Base-by-base conservation (phyloP, 2,329 filamentous ascomycete species). In the Trichoderma endophyticum region DNA sequence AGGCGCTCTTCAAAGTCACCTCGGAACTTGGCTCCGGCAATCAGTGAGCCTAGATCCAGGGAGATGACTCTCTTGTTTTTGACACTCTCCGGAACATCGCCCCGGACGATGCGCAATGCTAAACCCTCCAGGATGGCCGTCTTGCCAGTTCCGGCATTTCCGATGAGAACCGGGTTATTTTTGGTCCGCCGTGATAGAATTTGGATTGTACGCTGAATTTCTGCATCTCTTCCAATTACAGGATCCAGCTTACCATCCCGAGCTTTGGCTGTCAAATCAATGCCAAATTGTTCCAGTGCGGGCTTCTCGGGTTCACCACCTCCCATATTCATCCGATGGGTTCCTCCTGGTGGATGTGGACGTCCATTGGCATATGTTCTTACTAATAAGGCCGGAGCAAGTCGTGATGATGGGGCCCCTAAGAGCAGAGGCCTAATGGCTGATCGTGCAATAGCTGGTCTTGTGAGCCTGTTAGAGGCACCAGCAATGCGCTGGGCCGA, bases 1-100 rank as follows among this genome's bases (percentile, higher is more conserved):
- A 98, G 80, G 56, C 96, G 87, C 80, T 99, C 96, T 80, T 99
- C 96, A 73, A 99, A 98, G 77, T 99, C 96, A 63, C 96, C 96
- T 62, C 96, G 86, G 77, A 96, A 99, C 79, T 98, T 98, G 57
- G 96, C 95, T 63, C 96, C 96, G 2, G 96, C 96, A 77, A 99
- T 98, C 18, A 99, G 88, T 43, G 93, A 94, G 2, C 96, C 96
- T 6, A 99, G 86, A 77, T 99, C 96, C 48, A 98, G 83, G 7
- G 92, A 89, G 71, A 98, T 89, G 28, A 99, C 95, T 68, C 91
- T 87, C 82, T 98, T 98, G 77, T 98, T 92, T 82, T 97, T 97
- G 80, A 99, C 92, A 76, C 93, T 97, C 82, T 98, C 96, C 0
- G 96, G 95, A 0, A 98, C 95, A 82, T 98, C 95, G 2, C 95